Evolutionary conservation across 176 grass and related monocot genomes (phyloP), one percentile per base, ranked within the genome.

Genomic region (Paspalum vaginatum): DNA sequence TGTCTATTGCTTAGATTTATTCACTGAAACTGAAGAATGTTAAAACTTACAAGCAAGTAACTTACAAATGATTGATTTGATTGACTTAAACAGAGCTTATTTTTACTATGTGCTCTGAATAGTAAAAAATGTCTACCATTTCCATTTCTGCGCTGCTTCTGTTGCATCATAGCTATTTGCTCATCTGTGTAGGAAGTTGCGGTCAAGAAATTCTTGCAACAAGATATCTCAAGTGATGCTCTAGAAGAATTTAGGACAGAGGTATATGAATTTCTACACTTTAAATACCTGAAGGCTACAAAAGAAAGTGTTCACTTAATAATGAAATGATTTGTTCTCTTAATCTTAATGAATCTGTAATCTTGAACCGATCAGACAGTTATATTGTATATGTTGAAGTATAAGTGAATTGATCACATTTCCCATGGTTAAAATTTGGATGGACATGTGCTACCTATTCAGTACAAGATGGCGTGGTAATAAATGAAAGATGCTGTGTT

Each of bases 131-230:
- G 18, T 40, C 11, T 32, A 52, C 12, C 38, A 49, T 61, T 59
- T 74, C 79, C 20, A 49, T 74, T 72, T 71, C 32, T 78, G 16
- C 82, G 62, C 7, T 50, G 39, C 47, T 84, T 55, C 84, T 83
- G 24, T 83, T 89, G 51, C 42, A 78, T 85, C 45, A 63, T 88
- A 83, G 65, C 48, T 57, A 85, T 61, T 84, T 81, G 15, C 20
- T 64, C 42, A 62, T 82, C 42, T 64, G 8, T 80, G 57, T 75
- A 99, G 97, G 97, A 99, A 93, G 90, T 99, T 47, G 97, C 91
- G 13, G 88, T 96, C 56, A 99, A 99, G 89, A 99, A 94, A 88
- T 99, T 99, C 74, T 86, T 99, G 91, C 88, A 93, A 68, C 97
- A 99, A 91, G 97, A 99, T 85, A 88, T 99, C 85, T 93, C 97